phyloP scores from a whole-genome alignment of 768 basidiomycete species.

The Boletus tylopilopsis region DNA sequence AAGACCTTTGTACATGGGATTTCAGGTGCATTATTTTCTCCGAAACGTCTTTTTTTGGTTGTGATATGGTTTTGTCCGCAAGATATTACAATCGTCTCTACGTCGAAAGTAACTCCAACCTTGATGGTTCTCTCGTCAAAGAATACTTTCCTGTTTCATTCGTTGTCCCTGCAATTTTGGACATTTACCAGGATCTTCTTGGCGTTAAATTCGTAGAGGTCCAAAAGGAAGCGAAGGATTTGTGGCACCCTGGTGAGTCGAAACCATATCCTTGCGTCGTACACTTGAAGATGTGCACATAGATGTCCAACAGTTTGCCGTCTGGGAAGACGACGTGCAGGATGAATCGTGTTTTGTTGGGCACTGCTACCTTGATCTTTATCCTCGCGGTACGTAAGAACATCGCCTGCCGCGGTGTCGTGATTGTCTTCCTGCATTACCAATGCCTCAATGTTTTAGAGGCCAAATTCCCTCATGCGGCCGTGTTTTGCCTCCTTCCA shows the following conservation, averaged over 20 bases:
- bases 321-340: constrained; percentile 76
- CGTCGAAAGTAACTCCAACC: constrained; percentile 57
- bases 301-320: constrained; percentile 80
- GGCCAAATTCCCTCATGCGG: constrained; percentile 78
- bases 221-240: constrained; percentile 52
- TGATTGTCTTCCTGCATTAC: background rate
- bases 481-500: constrained; percentile 71
- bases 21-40: constrained; percentile 53
- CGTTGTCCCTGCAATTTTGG: constrained; percentile 73
- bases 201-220: constrained; percentile 59
- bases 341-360: constrained; percentile 72
- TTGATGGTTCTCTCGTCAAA: constrained; percentile 75
- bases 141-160: constrained; percentile 85
- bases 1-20: constrained; percentile 77
- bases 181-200: constrained; percentile 77
- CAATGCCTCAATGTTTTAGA: constrained; percentile 33
- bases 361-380: constrained; percentile 83
- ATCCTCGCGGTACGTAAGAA: constrained; percentile 61
- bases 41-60: background rate
- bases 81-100: constrained; percentile 34
- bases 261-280: background rate
- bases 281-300: background rate
- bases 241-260: constrained; percentile 72
- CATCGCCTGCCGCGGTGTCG: background rate
- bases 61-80: background rate